Conservation (phyloP, 345 rosid species). For the Camelina sativa region DNA sequence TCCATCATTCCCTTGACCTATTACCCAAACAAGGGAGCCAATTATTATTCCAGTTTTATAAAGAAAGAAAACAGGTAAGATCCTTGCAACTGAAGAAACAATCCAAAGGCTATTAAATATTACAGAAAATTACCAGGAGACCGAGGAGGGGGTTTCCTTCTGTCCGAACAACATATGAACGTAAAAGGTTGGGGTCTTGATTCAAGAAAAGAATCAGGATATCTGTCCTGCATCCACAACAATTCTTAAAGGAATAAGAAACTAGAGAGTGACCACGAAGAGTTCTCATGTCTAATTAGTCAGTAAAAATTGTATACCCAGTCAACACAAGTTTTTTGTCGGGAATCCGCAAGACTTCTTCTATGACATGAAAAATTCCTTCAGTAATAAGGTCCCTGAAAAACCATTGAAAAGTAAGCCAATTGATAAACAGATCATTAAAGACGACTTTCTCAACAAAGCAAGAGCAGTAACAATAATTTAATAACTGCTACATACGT, state of each 20-base stretch:
- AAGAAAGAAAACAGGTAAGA: background rate
- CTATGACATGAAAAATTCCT: constrained; percentile 85
- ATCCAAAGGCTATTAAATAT: constrained; percentile 20
- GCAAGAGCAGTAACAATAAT: background rate
- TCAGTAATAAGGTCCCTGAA: constrained; percentile 89
- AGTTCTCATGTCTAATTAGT: constrained; percentile 13
- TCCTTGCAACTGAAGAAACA: constrained; percentile 22
- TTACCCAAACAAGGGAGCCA: constrained; percentile 20
- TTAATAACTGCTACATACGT: background rate
- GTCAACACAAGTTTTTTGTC: constrained; percentile 92
- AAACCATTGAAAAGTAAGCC: constrained; percentile 23
- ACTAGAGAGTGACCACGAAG: constrained; percentile 18
- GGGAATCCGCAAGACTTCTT: constrained; percentile 79
- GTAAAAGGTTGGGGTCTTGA: constrained; percentile 95
- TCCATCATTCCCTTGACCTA: constrained; percentile 98
- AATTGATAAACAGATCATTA: constrained; percentile 9
- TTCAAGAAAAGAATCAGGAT: constrained; percentile 94
- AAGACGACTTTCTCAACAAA: background rate
- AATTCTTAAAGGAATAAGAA: constrained; percentile 8
- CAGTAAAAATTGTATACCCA: constrained; percentile 61
- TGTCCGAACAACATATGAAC: constrained; percentile 82
- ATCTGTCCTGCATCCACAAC: constrained; percentile 97
- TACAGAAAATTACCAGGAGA: constrained; percentile 67
- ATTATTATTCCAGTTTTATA: constrained; percentile 7
- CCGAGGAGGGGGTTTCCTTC: constrained; percentile 89